Evolutionary conservation across 768 basidiomycete species (phyloP).

Genomic region (Astraeus odoratus): DNA sequence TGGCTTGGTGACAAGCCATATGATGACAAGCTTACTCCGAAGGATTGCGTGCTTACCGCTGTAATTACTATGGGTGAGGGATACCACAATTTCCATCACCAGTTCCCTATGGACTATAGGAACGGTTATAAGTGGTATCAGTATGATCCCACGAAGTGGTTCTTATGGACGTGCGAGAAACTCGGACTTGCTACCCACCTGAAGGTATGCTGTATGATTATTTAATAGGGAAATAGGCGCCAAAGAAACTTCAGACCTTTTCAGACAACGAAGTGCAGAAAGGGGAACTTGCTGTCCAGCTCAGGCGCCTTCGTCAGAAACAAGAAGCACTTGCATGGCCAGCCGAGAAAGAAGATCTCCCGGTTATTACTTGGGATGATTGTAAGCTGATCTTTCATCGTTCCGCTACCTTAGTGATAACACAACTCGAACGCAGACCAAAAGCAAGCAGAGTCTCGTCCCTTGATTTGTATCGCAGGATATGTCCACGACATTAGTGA

Average conservation of each 20-base stretch:
- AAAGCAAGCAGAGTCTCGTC: conserved; percentile 67
- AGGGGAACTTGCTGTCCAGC: conserved; percentile 85
- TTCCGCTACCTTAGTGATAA: neutral
- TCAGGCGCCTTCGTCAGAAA: conserved; percentile 72
- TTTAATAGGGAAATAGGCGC: neutral
- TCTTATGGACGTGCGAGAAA: conserved; percentile 41
- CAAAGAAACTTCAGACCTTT: conserved; percentile 26
- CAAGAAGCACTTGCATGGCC: conserved; percentile 77
- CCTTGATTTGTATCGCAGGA: conserved; percentile 79
- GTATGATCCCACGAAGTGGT: conserved; percentile 90
- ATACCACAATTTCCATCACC: conserved; percentile 96
- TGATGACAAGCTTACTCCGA: conserved; percentile 89
- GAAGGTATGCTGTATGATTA: conserved; percentile 29
- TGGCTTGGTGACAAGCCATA: conserved; percentile 89
- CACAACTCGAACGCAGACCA: conserved; percentile 43
- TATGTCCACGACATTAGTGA: conserved; percentile 81
- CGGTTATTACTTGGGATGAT: conserved; percentile 78
- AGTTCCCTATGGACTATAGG: conserved; percentile 92
- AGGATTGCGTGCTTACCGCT: conserved; percentile 80
- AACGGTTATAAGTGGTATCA: conserved; percentile 86
- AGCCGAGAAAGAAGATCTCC: conserved; percentile 62
- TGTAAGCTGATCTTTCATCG: conserved; percentile 43
- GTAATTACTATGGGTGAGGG: conserved; percentile 90
- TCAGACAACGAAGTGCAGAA: conserved; percentile 66
- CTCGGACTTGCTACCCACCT: conserved; percentile 47